A percentile compares a stretch with the other conserved stretches of the same genome.
Evolutionary conservation across 768 basidiomycete species (phyloP).

Genomic region (Pholiota microspora): DNA sequence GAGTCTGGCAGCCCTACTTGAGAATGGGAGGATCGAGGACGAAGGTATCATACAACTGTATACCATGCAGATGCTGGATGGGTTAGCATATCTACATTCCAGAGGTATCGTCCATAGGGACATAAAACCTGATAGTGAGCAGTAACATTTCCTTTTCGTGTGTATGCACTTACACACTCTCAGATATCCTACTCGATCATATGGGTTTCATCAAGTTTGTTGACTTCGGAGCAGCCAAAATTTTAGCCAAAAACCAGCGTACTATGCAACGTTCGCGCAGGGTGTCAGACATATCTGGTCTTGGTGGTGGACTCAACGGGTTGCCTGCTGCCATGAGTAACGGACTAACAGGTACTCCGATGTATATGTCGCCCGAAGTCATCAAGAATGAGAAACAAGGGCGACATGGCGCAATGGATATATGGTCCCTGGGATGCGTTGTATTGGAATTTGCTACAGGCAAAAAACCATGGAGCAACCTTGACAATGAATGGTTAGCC

Average conservation of each 20-base stretch:
- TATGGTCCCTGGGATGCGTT: slow-evolving; percentile 98
- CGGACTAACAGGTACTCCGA: slow-evolving; percentile 94
- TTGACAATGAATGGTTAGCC: slow-evolving; percentile 96
- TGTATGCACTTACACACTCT: slow-evolving; percentile 9
- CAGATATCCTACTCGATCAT: slow-evolving; percentile 92
- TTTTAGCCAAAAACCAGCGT: slow-evolving; percentile 86
- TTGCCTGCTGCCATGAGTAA: slow-evolving; percentile 60
- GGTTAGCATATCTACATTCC: slow-evolving; percentile 90
- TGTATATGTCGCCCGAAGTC: slow-evolving; percentile 99
- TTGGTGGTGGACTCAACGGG: slow-evolving; percentile 34
- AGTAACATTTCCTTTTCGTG: not conserved
- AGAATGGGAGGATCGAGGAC: slow-evolving; percentile 94
- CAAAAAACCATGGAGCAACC: slow-evolving; percentile 96
- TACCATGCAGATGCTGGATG: slow-evolving; percentile 95
- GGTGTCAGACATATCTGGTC: slow-evolving; percentile 38
- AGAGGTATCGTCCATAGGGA: slow-evolving; percentile 94
- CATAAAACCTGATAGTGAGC: slow-evolving; percentile 97
- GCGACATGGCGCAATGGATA: slow-evolving; percentile 93
- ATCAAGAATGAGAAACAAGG: slow-evolving; percentile 93
- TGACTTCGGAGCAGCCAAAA: slow-evolving; percentile 97
- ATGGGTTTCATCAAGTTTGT: slow-evolving; percentile 93
- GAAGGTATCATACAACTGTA: slow-evolving; percentile 95
- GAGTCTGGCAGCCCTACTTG: slow-evolving; percentile 82
- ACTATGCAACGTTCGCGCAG: slow-evolving; percentile 77
- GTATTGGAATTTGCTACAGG: slow-evolving; percentile 96